Evolutionary conservation across 2,329 filamentous ascomycete genomes (phyloP).

Genomic region (Didymella segeticola): DNA sequence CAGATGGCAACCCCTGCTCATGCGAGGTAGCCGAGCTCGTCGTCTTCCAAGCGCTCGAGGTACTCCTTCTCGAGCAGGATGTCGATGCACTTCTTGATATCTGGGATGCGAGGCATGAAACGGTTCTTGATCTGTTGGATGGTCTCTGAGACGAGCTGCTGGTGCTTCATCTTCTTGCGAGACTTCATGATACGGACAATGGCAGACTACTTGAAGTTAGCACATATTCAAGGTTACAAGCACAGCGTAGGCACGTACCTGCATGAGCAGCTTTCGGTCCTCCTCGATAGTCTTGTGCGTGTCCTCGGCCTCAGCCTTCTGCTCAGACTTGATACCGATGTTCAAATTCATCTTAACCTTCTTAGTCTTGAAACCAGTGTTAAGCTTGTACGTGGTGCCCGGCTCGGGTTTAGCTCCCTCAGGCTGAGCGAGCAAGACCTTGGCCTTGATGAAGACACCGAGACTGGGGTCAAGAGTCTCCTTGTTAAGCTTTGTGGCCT

Average conservation of each 20-base stretch:
- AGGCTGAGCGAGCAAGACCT: conserved; percentile 77
- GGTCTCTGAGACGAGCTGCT: conserved; percentile 90
- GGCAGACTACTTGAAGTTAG: conserved; percentile 72
- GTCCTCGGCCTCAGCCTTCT: conserved; percentile 94
- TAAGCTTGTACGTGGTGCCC: conserved; percentile 82
- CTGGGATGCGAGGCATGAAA: conserved; percentile 88
- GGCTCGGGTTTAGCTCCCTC: conserved; percentile 77
- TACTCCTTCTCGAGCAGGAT: conserved; percentile 99
- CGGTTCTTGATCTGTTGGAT: conserved; percentile 93
- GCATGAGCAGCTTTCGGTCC: conserved; percentile 92
- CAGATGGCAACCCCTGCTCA: conserved; percentile 51
- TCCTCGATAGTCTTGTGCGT: conserved; percentile 99
- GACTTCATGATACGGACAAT: conserved; percentile 99
- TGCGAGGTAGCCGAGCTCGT: conserved; percentile 93
- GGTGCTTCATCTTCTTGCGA: conserved; percentile 98
- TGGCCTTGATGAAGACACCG: conserved; percentile 88
- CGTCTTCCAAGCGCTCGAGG: conserved; percentile 90
- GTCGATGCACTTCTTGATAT: conserved; percentile 99
- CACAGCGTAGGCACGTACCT: conserved; percentile 67
- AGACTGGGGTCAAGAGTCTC: conserved; percentile 89
- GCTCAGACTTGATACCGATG: conserved; percentile 90
- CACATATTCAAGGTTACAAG: background rate
- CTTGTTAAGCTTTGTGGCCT: conserved; percentile 77
- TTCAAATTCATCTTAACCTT: conserved; percentile 98
- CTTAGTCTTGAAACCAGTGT: conserved; percentile 97